Conservation (phyloP, 768 basidiomycete species). For the Chlorophyllum brunneum region DNA sequence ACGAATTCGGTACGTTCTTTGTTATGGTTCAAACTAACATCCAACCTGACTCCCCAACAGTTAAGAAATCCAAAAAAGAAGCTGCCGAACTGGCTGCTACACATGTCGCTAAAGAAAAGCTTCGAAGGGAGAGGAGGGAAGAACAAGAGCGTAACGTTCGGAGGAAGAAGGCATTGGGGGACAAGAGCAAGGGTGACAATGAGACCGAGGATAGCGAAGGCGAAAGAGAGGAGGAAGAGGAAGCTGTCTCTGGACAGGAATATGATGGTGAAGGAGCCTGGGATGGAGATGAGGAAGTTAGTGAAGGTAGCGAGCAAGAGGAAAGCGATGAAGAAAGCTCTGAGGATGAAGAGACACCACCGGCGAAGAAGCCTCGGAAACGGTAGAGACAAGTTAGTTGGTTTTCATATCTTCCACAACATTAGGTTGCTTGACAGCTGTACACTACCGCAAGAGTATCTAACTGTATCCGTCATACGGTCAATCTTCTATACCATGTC, state of each 20-base stretch:
- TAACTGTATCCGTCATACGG: conserved; percentile 10
- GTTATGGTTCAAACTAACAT: neutral
- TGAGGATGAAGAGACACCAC: conserved; percentile 40
- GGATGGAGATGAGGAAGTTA: conserved; percentile 64
- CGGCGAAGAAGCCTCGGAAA: conserved; percentile 53
- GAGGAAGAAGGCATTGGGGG: conserved; percentile 59
- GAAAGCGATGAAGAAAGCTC: conserved; percentile 42
- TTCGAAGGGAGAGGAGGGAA: conserved; percentile 73
- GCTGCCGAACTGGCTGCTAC: conserved; percentile 60
- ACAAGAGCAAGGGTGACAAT: conserved; percentile 24
- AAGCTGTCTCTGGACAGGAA: conserved; percentile 34
- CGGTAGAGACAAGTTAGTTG: conserved; percentile 40
- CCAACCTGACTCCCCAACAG: conserved; percentile 36
- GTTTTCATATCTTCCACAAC: conserved; percentile 11
- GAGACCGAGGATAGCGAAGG: conserved; percentile 25
- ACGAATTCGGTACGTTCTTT: conserved; percentile 76
- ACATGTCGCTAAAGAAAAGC: conserved; percentile 72
- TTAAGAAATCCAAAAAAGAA: conserved; percentile 86
- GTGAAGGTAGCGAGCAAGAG: conserved; percentile 44
- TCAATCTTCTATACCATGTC: conserved; percentile 7
- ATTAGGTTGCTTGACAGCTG: conserved; percentile 2
- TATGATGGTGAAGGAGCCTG: conserved; percentile 32
- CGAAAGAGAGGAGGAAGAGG: conserved; percentile 34
- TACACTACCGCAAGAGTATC: neutral
- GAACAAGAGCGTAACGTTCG: conserved; percentile 92